phyloP scores from a whole-genome alignment of 2,329 filamentous ascomycete genomes.

The Raffaelea deltoideospora region DNA sequence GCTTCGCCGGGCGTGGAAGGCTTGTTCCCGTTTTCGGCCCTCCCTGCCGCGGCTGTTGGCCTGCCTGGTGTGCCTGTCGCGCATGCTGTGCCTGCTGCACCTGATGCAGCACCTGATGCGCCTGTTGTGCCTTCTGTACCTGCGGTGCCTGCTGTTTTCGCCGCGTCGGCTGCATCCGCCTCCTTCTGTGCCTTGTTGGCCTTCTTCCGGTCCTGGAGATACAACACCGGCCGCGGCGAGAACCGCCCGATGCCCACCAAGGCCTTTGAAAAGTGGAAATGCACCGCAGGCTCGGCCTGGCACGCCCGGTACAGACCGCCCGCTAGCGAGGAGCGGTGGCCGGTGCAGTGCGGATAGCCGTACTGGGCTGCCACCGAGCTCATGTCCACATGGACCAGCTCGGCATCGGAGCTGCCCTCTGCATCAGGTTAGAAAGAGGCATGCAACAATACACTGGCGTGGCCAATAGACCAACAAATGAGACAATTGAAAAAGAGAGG shows the following conservation, averaged over 20 bases:
- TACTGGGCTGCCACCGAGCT: slow-evolving; percentile 52
- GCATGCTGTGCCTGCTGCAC: too few relatives aligned
- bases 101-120: too few relatives aligned
- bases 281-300: slow-evolving; percentile 42
- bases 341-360: slow-evolving; percentile 65
- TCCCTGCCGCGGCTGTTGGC: too few relatives aligned
- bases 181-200: slow-evolving; percentile 9
- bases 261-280: slow-evolving; percentile 50
- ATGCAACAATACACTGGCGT: background rate
- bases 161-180: too few relatives aligned
- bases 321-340: slow-evolving; percentile 59
- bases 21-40: background rate
- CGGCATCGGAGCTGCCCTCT: slow-evolving; percentile 53
- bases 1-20: too few relatives aligned
- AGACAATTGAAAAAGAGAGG: background rate
- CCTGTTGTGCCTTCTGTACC: too few relatives aligned
- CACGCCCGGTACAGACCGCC: slow-evolving; percentile 57
- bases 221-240: slow-evolving; percentile 43
- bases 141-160: too few relatives aligned
- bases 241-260: slow-evolving; percentile 43
- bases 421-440: background rate
- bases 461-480: too few relatives aligned
- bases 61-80: too few relatives aligned
- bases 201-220: slow-evolving; percentile 20
- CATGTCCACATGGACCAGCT: slow-evolving; percentile 58